These are phyloP conservation scores for Fusarium decemcellulare DNA, from an alignment of 2,329 filamentous ascomycete genomes.

Conservation along the genomic window DNA sequence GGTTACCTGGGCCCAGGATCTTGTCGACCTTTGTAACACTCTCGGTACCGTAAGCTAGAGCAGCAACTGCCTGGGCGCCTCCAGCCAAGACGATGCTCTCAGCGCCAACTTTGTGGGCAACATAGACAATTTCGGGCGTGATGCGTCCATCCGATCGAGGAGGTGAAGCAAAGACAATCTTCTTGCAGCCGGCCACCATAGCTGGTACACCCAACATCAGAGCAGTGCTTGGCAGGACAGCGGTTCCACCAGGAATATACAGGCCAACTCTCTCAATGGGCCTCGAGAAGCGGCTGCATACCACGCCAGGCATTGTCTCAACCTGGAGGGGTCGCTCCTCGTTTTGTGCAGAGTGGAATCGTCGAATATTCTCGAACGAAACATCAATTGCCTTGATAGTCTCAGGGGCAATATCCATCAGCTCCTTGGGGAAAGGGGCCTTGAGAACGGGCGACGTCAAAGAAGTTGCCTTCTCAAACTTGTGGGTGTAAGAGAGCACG, in stretches of 20 bases:
- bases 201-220: constrained; percentile 98
- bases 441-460: constrained; percentile 90
- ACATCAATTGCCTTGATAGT: constrained; percentile 93
- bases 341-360: constrained; percentile 93
- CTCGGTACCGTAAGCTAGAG: constrained; percentile 97
- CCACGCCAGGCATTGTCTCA: constrained; percentile 97
- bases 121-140: constrained; percentile 97
- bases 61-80: constrained; percentile 94
- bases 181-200: constrained; percentile 96
- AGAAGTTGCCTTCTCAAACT: constrained; percentile 96
- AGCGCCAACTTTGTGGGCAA: constrained; percentile 95
- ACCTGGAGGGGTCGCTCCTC: constrained; percentile 86
- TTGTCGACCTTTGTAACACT: constrained; percentile 98
- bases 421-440: constrained; percentile 86
- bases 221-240: constrained; percentile 95
- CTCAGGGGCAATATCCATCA: constrained; percentile 89
- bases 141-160: constrained; percentile 90
- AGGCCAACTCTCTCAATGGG: constrained; percentile 97
- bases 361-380: constrained; percentile 93
- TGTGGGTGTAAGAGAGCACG: constrained; percentile 93
- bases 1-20: constrained; percentile 97
- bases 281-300: constrained; percentile 92
- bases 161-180: constrained; percentile 93
- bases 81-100: constrained; percentile 96
- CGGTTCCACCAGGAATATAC: constrained; percentile 96